phyloP scores from a whole-genome alignment of 1,284 basidiomycete species.

The Boletus calvinii region DNA sequence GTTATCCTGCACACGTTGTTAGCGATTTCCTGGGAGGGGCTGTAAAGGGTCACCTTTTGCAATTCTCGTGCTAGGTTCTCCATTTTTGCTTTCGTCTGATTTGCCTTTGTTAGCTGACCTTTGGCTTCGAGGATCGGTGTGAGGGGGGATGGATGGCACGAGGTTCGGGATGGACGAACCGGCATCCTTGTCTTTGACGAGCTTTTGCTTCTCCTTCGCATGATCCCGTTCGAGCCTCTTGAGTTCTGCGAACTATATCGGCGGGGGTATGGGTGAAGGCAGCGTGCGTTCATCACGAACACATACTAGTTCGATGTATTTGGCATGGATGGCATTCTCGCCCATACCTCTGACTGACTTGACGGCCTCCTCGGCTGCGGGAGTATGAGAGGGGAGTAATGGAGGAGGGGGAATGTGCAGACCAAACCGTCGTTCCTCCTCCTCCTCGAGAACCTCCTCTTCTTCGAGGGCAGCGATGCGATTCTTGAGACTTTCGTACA shows the following conservation, averaged over 20 bases:
- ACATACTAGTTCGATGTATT: constrained; percentile 80
- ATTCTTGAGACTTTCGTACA: constrained; percentile 83
- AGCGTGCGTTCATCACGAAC: constrained; percentile 14
- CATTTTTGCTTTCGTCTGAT: constrained; percentile 84
- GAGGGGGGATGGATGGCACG: constrained; percentile 8
- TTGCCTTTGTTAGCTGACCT: constrained; percentile 77
- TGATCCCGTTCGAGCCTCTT: constrained; percentile 81
- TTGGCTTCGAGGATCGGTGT: constrained; percentile 53
- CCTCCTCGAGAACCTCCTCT: constrained; percentile 78
- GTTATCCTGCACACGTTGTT: constrained; percentile 60
- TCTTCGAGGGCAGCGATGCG: constrained; percentile 82
- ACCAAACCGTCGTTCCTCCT: constrained; percentile 77
- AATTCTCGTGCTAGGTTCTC: constrained; percentile 81
- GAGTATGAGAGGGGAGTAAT: constrained; percentile 11
- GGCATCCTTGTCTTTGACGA: constrained; percentile 83
- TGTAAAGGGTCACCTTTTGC: constrained; percentile 61
- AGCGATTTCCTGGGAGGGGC: constrained; percentile 10
- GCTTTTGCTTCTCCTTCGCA: constrained; percentile 84
- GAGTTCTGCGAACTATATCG: constrained; percentile 72
- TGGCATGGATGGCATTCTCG: constrained; percentile 75
- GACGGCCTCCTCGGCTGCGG: constrained; percentile 76
- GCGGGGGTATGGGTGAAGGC: constrained; percentile 20
- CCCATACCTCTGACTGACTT: constrained; percentile 75
- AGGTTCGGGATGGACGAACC: constrained; percentile 45
- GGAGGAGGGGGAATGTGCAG: constrained; percentile 29